These are phyloP conservation scores for Uronychia binucleata DNA, from an alignment of 73 alveolate species.

Conservation along the genomic window DNA sequence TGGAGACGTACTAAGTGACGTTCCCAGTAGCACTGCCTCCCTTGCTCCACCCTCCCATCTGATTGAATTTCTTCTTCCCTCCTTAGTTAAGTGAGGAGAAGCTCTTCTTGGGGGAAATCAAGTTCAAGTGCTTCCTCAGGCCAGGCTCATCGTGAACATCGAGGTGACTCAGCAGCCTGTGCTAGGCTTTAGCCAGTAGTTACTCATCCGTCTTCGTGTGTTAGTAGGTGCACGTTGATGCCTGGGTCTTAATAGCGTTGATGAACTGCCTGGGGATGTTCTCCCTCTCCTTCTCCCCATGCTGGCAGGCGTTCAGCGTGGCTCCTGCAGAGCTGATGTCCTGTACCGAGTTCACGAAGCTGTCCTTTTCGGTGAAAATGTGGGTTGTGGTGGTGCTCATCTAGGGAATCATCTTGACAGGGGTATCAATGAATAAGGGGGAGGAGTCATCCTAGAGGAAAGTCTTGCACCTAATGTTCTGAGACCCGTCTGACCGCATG, in stretches of 20 bases:
- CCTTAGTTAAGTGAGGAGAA: neutral
- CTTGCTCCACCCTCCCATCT: neutral
- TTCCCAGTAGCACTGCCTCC: neutral
- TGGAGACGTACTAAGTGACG: neutral
- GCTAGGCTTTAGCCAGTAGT: neutral
- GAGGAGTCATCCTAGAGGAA: no score
- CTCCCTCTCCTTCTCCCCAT: no score
- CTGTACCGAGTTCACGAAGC: no score
- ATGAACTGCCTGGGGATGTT: neutral
- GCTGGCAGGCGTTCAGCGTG: no score
- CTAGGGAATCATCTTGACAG: no score
- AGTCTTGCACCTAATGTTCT: no score
- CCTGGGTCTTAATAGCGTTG: neutral
- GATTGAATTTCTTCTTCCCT: neutral
- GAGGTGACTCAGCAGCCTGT: neutral
- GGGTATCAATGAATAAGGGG: no score
- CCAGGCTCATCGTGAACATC: neutral
- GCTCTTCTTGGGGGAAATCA: neutral
- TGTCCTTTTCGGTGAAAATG: no score
- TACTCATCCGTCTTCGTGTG: neutral
- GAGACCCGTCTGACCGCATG: no score
- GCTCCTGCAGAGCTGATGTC: no score
- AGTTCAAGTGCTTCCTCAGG: neutral
- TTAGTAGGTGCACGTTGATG: neutral
- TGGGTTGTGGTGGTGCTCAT: no score